Evolutionary conservation across 495 filamentous ascomycete species (phyloP).

Genomic region (Lepidopterella palustris): DNA sequence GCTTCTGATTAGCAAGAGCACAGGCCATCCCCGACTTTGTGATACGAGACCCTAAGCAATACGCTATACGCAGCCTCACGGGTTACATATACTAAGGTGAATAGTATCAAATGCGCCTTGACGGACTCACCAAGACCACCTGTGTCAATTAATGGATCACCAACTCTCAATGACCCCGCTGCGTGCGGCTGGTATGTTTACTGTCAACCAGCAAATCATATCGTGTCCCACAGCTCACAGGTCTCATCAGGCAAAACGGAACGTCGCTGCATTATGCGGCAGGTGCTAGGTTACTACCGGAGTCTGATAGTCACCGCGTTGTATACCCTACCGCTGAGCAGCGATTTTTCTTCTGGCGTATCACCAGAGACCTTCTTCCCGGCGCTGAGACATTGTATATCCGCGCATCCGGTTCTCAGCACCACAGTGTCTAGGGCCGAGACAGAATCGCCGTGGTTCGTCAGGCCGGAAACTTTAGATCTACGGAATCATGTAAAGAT

Average conservation of each 20-base stretch:
- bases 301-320: neutral
- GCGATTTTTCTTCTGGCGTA: neutral
- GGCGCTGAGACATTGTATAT: neutral
- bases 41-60: no score
- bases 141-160: no score
- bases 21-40: no score
- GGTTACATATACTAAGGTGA: no score
- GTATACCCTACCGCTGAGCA: neutral
- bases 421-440: neutral
- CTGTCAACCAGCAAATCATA: neutral
- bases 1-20: no score
- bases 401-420: neutral
- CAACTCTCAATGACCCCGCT: neutral
- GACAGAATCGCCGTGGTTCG: neutral
- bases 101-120: no score
- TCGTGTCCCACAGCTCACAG: neutral
- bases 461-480: neutral
- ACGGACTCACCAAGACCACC: no score
- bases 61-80: no score
- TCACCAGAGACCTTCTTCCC: neutral
- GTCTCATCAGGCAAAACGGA: neutral
- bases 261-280: conserved; percentile 1
- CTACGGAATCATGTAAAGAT: neutral
- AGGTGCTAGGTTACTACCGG: neutral
- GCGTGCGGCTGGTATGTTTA: neutral